Conservation (phyloP, 441 rosid species). For the Adansonia gregorii region DNA sequence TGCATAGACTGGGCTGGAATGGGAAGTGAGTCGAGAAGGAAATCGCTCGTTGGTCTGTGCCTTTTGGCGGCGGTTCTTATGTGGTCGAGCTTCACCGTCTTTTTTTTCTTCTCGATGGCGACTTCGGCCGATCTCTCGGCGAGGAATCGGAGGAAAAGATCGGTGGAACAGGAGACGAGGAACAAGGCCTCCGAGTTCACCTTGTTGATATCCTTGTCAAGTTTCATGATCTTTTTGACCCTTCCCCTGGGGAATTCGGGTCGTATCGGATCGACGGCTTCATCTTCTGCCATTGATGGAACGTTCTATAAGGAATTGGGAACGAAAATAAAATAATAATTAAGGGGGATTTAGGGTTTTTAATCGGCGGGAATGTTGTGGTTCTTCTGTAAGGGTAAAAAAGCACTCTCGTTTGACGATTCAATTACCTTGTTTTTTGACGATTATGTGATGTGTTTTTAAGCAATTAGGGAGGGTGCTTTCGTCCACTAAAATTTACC, state of each 20-base stretch:
- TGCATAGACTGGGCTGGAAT: constrained; percentile 45
- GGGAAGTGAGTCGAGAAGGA: constrained; percentile 88
- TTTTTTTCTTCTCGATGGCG: constrained; percentile 73
- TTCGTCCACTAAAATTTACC: not conserved
- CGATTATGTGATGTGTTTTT: not conserved
- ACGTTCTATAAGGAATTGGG: not conserved
- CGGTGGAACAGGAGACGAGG: constrained; percentile 25
- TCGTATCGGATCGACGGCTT: constrained; percentile 32
- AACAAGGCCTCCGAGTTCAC: constrained; percentile 23
- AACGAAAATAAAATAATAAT: not conserved
- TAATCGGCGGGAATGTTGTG: not conserved
- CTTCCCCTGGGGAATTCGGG: constrained; percentile 69
- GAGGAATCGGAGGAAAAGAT: constrained; percentile 26
- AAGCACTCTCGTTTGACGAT: not conserved
- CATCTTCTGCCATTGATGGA: constrained; percentile 71
- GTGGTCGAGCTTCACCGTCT: constrained; percentile 40
- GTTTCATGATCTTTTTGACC: constrained; percentile 61
- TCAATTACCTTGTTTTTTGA: not conserved
- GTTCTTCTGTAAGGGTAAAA: not conserved
- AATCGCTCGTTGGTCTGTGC: constrained; percentile 83
- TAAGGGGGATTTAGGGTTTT: constrained; percentile 15
- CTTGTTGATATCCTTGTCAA: constrained; percentile 36
- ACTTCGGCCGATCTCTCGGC: constrained; percentile 48
- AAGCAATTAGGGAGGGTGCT: not conserved
- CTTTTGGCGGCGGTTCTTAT: constrained; percentile 58